Evolutionary conservation across 78 protist species (phyloP).

Genomic region (Thecamonas trahens): DNA sequence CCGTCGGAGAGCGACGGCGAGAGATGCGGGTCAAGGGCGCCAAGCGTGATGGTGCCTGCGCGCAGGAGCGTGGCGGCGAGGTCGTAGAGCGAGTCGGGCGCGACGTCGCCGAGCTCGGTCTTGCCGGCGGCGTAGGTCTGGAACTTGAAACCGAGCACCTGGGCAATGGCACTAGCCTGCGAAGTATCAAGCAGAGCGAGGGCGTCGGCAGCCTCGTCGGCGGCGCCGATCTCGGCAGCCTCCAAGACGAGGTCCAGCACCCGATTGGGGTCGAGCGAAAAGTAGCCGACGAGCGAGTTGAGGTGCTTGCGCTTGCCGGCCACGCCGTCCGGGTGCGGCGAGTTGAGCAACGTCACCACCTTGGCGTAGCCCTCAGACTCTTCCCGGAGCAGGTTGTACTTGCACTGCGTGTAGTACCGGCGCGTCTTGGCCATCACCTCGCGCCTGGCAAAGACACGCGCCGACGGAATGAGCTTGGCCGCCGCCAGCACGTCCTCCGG

Average conservation of each 20-base stretch:
- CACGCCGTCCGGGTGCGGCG: neutral
- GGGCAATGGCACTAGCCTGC: neutral
- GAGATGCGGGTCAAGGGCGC: conserved; percentile 10
- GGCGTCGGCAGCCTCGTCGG: neutral
- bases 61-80: neutral
- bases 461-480: no score
- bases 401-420: conserved; percentile 11
- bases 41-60: neutral
- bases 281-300: conserved; percentile 18
- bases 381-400: conserved; percentile 54
- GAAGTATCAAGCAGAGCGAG: neutral
- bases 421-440: neutral
- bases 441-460: no score
- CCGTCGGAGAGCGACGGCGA: no score
- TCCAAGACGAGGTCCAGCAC: conserved; percentile 44
- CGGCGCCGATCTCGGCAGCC: neutral
- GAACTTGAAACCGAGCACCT: conserved; percentile 41
- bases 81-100: neutral
- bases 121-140: neutral
- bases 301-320: neutral
- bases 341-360: neutral
- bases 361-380: conserved; percentile 55
- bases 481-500: no score
- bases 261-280: conserved; percentile 56
- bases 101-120: no score